Evolutionary conservation across 192 early-diverging fungal genomes (phyloP).

Genomic region (Mortierella alpina): DNA sequence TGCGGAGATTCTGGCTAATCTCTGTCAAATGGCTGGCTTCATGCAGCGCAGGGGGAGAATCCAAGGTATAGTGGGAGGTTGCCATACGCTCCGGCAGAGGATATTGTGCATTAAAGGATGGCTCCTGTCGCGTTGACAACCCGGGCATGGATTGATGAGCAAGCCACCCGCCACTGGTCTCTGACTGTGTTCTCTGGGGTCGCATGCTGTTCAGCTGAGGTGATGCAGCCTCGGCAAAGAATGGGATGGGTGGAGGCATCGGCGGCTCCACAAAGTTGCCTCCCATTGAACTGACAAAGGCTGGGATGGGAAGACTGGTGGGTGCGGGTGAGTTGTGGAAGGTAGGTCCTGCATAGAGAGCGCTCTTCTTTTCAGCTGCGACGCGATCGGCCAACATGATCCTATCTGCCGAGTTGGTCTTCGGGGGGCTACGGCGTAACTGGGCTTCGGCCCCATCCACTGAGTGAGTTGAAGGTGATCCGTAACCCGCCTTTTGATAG

Average conservation of each 20-base stretch:
- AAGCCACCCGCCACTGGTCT: constrained; percentile 22
- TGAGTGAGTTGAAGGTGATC: neutral
- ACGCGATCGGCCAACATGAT: constrained; percentile 28
- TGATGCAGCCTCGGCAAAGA: constrained; percentile 34
- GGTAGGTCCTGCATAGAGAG: constrained; percentile 64
- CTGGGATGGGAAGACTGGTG: constrained; percentile 62
- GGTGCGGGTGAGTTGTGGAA: constrained; percentile 69
- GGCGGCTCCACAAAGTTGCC: neutral
- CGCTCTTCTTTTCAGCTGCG: constrained; percentile 19
- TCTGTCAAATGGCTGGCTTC: constrained; percentile 43
- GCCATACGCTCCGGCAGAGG: constrained; percentile 51
- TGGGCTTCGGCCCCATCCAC: neutral
- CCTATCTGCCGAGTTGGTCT: constrained; percentile 22
- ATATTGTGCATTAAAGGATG: constrained; percentile 7
- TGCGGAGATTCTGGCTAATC: constrained; percentile 58
- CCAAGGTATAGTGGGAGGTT: constrained; percentile 45
- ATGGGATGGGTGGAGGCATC: constrained; percentile 9
- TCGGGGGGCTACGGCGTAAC: constrained; percentile 9
- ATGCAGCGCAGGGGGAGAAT: constrained; percentile 7
- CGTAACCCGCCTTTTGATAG: constrained; percentile 9
- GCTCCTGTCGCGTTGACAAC: neutral
- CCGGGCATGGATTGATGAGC: constrained; percentile 28
- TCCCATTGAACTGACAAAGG: constrained; percentile 32
- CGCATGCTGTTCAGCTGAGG: constrained; percentile 40
- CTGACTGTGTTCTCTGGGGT: constrained; percentile 24